Percentiles rank a stretch among this genome's conserved stretches.
These are phyloP conservation scores for Centella asiatica DNA, from an alignment of 129 eudicot genomes.

Conservation along the genomic window DNA sequence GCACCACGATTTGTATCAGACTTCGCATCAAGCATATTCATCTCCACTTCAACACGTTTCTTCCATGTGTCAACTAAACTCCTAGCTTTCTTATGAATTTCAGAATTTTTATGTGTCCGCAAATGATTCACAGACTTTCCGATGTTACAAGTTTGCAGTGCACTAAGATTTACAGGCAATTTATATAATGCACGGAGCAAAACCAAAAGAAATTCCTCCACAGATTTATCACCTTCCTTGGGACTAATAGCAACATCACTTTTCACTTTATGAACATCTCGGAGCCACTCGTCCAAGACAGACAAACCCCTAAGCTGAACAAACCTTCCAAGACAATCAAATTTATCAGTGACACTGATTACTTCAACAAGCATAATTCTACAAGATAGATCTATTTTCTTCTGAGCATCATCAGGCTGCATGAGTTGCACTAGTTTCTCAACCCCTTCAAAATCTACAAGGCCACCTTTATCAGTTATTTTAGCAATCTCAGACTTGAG, in stretches of 20 bases:
- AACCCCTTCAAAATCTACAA: conserved; percentile 45
- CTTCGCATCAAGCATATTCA: conserved; percentile 55
- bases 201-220: conserved; percentile 76
- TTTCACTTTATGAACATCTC: conserved; percentile 71
- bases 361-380: conserved; percentile 59
- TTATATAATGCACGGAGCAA: conserved; percentile 86
- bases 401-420: conserved; percentile 43
- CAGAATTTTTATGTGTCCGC: conserved; percentile 62
- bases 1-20: conserved; percentile 43
- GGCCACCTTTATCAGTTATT: conserved; percentile 76
- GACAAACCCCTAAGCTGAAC: conserved; percentile 54
- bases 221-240: conserved; percentile 61
- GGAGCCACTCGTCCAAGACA: conserved; percentile 82
- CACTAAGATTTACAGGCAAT: conserved; percentile 85
- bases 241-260: conserved; percentile 53
- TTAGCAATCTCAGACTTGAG: conserved; percentile 67
- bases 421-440: conserved; percentile 49
- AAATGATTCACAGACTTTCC: conserved; percentile 90
- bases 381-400: conserved; percentile 35
- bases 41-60: conserved; percentile 90
- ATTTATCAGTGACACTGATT: conserved; percentile 56
- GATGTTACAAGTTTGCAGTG: conserved; percentile 74
- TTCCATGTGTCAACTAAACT: conserved; percentile 92
- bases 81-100: conserved; percentile 82
- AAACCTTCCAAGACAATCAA: conserved; percentile 50